Percentiles rank a stretch among this genome's conserved stretches.
These are phyloP conservation scores for Ceriops decandra DNA, from an alignment of 345 rosid genomes.

Conservation along the genomic window DNA sequence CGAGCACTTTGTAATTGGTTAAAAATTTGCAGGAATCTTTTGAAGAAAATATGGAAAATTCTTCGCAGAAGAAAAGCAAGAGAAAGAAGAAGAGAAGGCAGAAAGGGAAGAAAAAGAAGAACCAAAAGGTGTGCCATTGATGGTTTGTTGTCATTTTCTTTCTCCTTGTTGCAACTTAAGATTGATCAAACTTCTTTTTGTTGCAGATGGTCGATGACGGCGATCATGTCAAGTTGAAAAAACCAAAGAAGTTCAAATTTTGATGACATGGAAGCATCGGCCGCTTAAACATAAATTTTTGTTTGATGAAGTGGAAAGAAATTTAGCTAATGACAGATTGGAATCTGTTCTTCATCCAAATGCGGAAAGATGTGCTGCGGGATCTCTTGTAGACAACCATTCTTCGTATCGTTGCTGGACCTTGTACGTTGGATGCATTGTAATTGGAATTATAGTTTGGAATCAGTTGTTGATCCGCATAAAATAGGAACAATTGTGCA, in stretches of 20 bases:
- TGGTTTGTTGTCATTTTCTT: background rate
- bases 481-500: no score
- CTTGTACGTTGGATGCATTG: no score
- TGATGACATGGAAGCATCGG: background rate
- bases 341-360: no score
- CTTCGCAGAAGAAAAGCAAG: constrained; percentile 12
- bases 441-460: no score
- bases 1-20: background rate
- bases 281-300: no score
- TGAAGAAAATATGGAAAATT: constrained; percentile 2
- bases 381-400: no score
- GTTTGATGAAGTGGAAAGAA: no score
- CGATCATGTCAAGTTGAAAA: constrained; percentile 8
- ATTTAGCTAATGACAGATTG: no score
- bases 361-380: no score
- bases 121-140: constrained; percentile 8
- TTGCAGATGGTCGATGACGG: constrained; percentile 12
- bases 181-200: background rate
- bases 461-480: no score
- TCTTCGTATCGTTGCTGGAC: no score
- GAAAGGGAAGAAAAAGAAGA: constrained; percentile 8
- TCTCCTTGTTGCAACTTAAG: background rate
- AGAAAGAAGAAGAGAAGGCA: constrained; percentile 8
- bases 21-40: constrained; percentile 10
- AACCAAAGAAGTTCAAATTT: constrained; percentile 15